Base-by-base conservation (phyloP, 768 basidiomycete species). In the Tubosaeta sp. region DNA sequence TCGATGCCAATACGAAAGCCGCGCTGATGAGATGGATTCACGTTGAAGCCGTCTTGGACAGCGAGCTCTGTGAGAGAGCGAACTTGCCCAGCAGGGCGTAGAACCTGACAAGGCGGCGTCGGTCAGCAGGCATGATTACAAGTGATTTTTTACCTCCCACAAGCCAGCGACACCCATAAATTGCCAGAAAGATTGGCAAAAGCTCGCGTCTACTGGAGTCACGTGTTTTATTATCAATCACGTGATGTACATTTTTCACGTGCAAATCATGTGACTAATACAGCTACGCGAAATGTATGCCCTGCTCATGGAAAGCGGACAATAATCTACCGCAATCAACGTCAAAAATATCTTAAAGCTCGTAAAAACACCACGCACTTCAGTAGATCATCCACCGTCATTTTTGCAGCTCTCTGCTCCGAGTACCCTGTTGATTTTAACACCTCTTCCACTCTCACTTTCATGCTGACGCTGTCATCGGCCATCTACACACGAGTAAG, bases 351-450 rank as follows among this genome's bases (percentile, higher is more conserved):
- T 11, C 19, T 31, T 31, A 10, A 22, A 41, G n/a, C 12, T 58
- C n/a, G 62, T 39, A 8, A 49, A 19, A 32, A 43, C 32, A 29
- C 10, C 22, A 72, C 85, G 49, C 63, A 92, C 91, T 88, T 93
- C 34, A 97, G 74, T 22, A 97, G 75, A 65, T 95, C 95, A 58
- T 95, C 88, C 11, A 97, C 77, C 52, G 87, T 83, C 93, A 98
- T 95, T 70, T 97, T 97, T 2, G 92, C 83, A 1, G 91, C 91
- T 42, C 95, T 81, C 46, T 77, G 82, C 47, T 95, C 88, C 17
- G 82, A 79, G 61, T 83, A 85, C 1, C 82, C 87, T 5, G 83
- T 83, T 47, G 88, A 83, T 6, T 74, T 70, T 19, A 95, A 71
- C 45, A 95, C 83, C 57, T 81, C 74, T 53, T 94, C 88, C 5